Evolutionary conservation across 2,329 filamentous ascomycete genomes (phyloP).

Genomic region (Cladosporium sp.): DNA sequence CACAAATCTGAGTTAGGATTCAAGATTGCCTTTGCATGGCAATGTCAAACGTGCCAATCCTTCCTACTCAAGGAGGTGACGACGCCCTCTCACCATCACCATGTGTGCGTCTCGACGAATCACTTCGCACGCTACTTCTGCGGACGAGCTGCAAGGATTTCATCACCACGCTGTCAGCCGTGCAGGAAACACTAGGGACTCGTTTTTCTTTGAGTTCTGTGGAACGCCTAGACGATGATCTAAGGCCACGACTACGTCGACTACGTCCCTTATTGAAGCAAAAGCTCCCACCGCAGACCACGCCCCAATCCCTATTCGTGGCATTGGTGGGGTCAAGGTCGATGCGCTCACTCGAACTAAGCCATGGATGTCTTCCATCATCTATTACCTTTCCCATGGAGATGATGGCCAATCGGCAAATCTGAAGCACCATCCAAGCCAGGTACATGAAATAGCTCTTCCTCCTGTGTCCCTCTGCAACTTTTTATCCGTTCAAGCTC

Average conservation of each 20-base stretch:
- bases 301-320: constrained; percentile 7
- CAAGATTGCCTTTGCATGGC: constrained; percentile 13
- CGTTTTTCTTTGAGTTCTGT: constrained; percentile 9
- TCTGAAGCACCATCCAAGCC: not conserved
- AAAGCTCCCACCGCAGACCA: not conserved
- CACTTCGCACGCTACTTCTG: constrained; percentile 6
- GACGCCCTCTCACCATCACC: constrained; percentile 2
- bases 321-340: constrained; percentile 11
- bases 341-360: constrained; percentile 5
- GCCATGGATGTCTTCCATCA: constrained; percentile 7
- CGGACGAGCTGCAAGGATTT: constrained; percentile 3
- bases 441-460: constrained; percentile 10
- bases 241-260: not conserved
- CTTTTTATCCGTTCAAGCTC: constrained; percentile 9
- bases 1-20: not conserved
- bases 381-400: constrained; percentile 8
- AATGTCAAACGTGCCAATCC: constrained; percentile 1
- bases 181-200: constrained; percentile 5
- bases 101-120: not conserved
- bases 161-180: constrained; percentile 12
- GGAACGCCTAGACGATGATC: constrained; percentile 10
- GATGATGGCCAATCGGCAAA: constrained; percentile 9
- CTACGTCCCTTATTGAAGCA: constrained; percentile 6
- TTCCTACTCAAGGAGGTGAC: not conserved
- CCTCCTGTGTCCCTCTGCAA: not conserved